Evolutionary conservation across 495 filamentous ascomycete genomes (phyloP), one percentile per base, ranked within the genome.

Genomic region (Penicillium silybi): DNA sequence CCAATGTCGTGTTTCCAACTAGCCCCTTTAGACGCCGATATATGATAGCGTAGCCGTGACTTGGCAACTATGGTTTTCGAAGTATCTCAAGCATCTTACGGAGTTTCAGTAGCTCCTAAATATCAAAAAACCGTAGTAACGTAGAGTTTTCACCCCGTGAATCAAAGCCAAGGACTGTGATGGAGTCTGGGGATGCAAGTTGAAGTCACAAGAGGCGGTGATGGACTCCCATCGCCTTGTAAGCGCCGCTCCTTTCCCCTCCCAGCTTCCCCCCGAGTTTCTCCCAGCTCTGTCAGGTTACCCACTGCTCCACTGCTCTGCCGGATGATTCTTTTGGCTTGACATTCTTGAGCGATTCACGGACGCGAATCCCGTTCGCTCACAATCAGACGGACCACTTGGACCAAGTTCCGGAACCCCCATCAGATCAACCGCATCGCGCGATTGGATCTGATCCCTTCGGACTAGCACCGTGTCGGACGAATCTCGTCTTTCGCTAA

Each of bases 381-480:
- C 29, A 32, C 10, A 10, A 3, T 32, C 55, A 50, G 57, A 43
- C 50, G 50, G 46, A 54, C 57, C 44, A 46, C 46, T 47, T 52
- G 56, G 48, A 58, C 44, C 50, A 25, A 61, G 57, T 46, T 58
- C 58, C 61, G 50, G 55, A 60, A n/a, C n/a, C 52, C 48, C 48
- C 52, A 52, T 65, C 57, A 60, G 59, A 63, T 58, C 58, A 57
- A 59, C 58, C 62, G 58, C 56, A 40, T 57, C 26, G 18, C 50
- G 53, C 48, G 48, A 52, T 53, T 53, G 53, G 26, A 47, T 53
- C 55, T 56, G 52, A 58, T 44, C 52, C 45, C 37, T 35, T 48
- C 61, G 42, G 48, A 42, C 50, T 56, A 63, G 52, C 84, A 86
- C 77, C 75, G 85, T 90, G 88, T 89, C 86, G 77, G 76, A 76